Evolutionary conservation across 352 stramenopile species (phyloP).

Genomic region (Chloridella minuta): DNA sequence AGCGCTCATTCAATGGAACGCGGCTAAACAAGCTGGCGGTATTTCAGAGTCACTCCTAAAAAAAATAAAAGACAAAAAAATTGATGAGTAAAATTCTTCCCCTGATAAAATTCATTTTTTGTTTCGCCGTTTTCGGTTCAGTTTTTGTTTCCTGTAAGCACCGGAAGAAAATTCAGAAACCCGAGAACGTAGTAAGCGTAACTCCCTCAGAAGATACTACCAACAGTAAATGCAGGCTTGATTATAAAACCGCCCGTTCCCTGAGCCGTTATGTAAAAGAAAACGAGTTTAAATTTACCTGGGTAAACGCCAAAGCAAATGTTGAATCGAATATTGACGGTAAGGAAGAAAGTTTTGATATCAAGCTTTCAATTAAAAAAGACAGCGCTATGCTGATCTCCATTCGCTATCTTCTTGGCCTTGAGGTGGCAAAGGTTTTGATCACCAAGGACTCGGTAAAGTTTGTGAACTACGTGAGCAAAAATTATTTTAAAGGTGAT

Average conservation of each 20-base stretch:
- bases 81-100: not conserved
- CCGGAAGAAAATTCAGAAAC: not conserved
- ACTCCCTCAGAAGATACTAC: not conserved
- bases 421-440: not conserved
- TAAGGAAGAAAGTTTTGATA: not conserved
- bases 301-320: not conserved
- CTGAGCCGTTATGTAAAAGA: not conserved
- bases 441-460: not conserved
- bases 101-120: no score
- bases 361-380: not conserved
- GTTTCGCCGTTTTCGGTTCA: no score
- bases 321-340: not conserved
- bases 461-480: not conserved
- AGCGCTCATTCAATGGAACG: not conserved
- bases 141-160: not conserved
- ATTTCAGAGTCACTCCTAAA: not conserved
- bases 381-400: not conserved
- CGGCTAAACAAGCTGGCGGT: not conserved
- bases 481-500: not conserved
- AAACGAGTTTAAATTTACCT: not conserved
- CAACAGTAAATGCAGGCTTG: not conserved
- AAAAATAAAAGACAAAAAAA: conserved; percentile 5
- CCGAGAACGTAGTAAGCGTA: not conserved
- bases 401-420: not conserved
- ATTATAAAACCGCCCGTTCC: not conserved